phyloP scores from a whole-genome alignment of 2,329 filamentous ascomycete species.

The Penicillium concentricum region DNA sequence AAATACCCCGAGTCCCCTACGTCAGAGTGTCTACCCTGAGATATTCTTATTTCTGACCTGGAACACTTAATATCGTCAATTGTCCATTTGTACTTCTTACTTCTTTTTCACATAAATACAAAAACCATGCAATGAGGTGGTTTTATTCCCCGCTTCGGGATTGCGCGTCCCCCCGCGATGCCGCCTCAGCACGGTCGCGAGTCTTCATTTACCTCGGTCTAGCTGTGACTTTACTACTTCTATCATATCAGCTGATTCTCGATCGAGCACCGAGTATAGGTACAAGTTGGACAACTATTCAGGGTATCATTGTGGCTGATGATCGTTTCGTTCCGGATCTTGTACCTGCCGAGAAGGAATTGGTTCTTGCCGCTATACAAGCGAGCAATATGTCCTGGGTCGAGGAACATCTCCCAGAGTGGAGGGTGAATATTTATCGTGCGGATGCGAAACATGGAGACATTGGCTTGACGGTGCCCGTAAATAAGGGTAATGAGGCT shows the following conservation, averaged over 20 bases:
- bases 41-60: background rate
- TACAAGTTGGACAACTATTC: background rate
- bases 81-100: background rate
- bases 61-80: background rate
- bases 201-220: slow-evolving; percentile 18
- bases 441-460: slow-evolving; percentile 41
- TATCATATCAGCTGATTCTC: slow-evolving; percentile 22
- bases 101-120: background rate
- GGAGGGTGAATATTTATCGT: slow-evolving; percentile 37
- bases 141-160: background rate
- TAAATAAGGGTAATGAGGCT: slow-evolving; percentile 50
- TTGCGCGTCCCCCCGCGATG: background rate
- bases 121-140: slow-evolving; percentile 9
- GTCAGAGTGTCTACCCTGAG: background rate
- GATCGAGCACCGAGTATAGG: slow-evolving; percentile 9
- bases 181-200: slow-evolving; percentile 6
- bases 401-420: slow-evolving; percentile 14
- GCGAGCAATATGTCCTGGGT: slow-evolving; percentile 26
- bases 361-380: slow-evolving; percentile 23
- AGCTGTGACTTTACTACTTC: slow-evolving; percentile 12
- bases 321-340: background rate
- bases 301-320: background rate
- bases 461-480: slow-evolving; percentile 40
- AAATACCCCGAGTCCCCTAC: background rate
- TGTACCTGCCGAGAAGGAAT: slow-evolving; percentile 13